Conservation (phyloP, 495 filamentous ascomycete genomes). For the Pyronema domesticum region DNA sequence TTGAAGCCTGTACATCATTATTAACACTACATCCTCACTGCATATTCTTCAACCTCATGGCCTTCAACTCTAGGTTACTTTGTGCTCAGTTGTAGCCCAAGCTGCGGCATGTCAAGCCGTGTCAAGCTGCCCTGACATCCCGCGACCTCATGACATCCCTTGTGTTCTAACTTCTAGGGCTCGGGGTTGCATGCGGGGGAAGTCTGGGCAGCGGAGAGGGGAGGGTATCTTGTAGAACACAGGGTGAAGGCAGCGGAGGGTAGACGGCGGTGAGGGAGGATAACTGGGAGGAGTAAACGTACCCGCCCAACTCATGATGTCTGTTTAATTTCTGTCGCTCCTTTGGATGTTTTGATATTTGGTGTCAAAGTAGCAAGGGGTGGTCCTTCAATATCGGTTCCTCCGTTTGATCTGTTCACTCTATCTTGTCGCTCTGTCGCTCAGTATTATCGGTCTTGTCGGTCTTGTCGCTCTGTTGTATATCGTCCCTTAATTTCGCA, state of each 20-base stretch:
- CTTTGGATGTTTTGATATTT: background rate
- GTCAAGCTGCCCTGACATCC: no score
- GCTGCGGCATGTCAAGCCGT: background rate
- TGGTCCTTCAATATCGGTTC: background rate
- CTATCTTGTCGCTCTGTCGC: no score
- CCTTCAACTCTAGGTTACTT: background rate
- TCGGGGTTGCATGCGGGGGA: no score
- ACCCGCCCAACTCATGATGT: slow-evolving; percentile 51
- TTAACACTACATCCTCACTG: slow-evolving; percentile 1
- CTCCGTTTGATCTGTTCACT: no score
- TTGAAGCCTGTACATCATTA: slow-evolving; percentile 56
- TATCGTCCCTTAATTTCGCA: no score
- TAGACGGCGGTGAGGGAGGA: background rate
- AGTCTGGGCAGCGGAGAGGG: no score
- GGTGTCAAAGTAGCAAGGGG: background rate
- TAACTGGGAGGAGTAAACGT: slow-evolving; percentile 10
- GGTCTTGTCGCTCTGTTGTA: no score
- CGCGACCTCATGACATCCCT: no score
- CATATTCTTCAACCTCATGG: background rate
- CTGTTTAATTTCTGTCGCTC: slow-evolving; percentile 1
- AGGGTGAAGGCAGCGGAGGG: no score
- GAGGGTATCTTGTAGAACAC: no score
- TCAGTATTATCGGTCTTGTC: no score
- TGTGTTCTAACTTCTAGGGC: no score
- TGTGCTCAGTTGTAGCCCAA: background rate